phyloP scores from a whole-genome alignment of 2,329 filamentous ascomycete genomes.

The Colletotrichum nymphaeae region DNA sequence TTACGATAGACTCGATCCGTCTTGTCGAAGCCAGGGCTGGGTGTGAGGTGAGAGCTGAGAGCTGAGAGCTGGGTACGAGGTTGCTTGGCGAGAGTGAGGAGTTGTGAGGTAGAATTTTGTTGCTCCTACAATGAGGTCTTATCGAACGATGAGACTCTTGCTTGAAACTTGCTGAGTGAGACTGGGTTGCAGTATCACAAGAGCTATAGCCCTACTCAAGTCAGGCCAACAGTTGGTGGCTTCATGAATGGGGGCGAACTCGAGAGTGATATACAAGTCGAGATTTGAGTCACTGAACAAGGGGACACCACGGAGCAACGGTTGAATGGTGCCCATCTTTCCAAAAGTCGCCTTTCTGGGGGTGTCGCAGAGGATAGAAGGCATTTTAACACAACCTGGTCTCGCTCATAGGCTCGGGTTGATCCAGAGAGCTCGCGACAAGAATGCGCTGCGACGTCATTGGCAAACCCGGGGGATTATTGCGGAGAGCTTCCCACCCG shows the following conservation, averaged over 20 bases:
- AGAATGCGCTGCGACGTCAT: slow-evolving; percentile 38
- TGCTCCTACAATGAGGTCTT: slow-evolving; percentile 30
- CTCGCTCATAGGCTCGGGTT: slow-evolving; percentile 29
- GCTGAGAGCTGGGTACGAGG: not conserved
- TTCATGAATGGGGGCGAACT: slow-evolving; percentile 28
- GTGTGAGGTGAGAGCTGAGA: not conserved
- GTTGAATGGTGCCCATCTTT: slow-evolving; percentile 42
- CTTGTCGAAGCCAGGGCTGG: not conserved
- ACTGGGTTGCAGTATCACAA: slow-evolving; percentile 9
- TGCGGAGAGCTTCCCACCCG: slow-evolving; percentile 27
- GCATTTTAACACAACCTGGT: slow-evolving; percentile 35
- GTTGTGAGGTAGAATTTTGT: not conserved
- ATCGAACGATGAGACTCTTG: slow-evolving; percentile 11
- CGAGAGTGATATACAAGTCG: slow-evolving; percentile 32
- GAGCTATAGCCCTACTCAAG: slow-evolving; percentile 17
- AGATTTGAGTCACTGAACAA: slow-evolving; percentile 37
- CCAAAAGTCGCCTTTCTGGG: slow-evolving; percentile 37
- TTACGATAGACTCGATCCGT: slow-evolving; percentile 12
- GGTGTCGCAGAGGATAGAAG: slow-evolving; percentile 26
- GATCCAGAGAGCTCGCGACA: slow-evolving; percentile 17
- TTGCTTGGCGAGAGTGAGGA: slow-evolving; percentile 23
- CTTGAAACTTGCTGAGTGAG: slow-evolving; percentile 30
- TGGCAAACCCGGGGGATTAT: slow-evolving; percentile 23
- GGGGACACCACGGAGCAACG: slow-evolving; percentile 41
- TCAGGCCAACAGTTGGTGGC: slow-evolving; percentile 15